A percentile compares a stretch with the other conserved stretches of the same genome.
phyloP scores from a whole-genome alignment of 2,329 filamentous ascomycete genomes.

The Microdochium trichocladiopsis region DNA sequence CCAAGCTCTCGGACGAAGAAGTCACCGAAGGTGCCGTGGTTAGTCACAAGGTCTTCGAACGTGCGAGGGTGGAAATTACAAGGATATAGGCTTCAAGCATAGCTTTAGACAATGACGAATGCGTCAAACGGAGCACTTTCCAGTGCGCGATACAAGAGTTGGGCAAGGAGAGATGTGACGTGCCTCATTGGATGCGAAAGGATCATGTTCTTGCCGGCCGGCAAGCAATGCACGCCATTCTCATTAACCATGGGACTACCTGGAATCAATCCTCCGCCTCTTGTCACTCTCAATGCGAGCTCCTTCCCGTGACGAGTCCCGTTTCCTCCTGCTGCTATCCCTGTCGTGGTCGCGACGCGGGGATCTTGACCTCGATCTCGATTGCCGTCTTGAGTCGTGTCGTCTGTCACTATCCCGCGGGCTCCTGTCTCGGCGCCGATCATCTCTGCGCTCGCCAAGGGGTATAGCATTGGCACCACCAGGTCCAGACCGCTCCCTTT shows the following conservation, averaged over 20 bases:
- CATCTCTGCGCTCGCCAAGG: slow-evolving; percentile 52
- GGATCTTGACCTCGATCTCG: slow-evolving; percentile 45
- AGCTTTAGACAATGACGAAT: no score
- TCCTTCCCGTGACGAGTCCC: slow-evolving; percentile 47
- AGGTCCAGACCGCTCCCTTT: slow-evolving; percentile 35
- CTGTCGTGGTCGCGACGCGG: slow-evolving; percentile 35
- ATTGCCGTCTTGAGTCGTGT: slow-evolving; percentile 12
- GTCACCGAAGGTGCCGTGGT: slow-evolving; percentile 49
- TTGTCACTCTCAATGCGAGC: slow-evolving; percentile 53
- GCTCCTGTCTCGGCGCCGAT: slow-evolving; percentile 15
- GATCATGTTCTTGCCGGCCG: no score
- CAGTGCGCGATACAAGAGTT: no score
- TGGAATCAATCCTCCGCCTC: slow-evolving; percentile 46
- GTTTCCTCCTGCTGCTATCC: slow-evolving; percentile 44
- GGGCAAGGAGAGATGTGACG: no score
- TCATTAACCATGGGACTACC: no score
- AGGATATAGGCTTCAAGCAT: slow-evolving; percentile 48
- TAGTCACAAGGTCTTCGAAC: slow-evolving; percentile 70
- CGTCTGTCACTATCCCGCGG: slow-evolving; percentile 16
- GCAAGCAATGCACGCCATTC: no score
- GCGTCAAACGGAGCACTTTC: no score
- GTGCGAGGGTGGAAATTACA: slow-evolving; percentile 80
- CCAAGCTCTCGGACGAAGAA: slow-evolving; percentile 51
- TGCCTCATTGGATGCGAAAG: background rate
- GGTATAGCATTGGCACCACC: slow-evolving; percentile 65